Base-by-base conservation (phyloP, 2,329 filamentous ascomycete species). In the Pseudogymnoascus sp. region DNA sequence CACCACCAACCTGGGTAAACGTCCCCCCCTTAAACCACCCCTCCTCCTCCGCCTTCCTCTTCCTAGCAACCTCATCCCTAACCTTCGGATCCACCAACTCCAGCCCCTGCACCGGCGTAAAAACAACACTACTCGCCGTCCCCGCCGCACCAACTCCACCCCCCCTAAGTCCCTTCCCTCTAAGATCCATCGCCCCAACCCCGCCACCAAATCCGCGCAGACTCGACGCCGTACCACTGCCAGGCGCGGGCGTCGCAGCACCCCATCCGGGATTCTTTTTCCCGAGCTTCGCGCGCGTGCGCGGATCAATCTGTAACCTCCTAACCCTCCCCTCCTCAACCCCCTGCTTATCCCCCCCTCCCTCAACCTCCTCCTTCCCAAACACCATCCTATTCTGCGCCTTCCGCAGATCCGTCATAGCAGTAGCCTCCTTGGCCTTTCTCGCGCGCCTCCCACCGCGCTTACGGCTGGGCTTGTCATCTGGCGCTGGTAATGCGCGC, bases 201-300 rank as follows among this genome's bases (percentile, higher is more conserved):
- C 81, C 81, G 68, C 86, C 85, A 16, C 89, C 90, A 67, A 96
- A 91, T 3, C 88, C 87, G 64, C 90, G 86, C 64, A 97, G 83
- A 28, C 91, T 93, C 1, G 92, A 92, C n/a, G 89, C 89, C 3
- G 87, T 83, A 64, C 88, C 87, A 66, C 82, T 80, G 4, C 56
- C 56, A 0, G 56, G 56, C 60, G 85, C 77, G 3, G 84, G 81
- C 37, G 88, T 88, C 5, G 76, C 85, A 50, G 82, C 86, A 63
- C 93, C 93, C 95, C 95, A 99, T 25, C 95, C 95, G 71, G 96
- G 93, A 77, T 93, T 96, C 79, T 96, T 97, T 74, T 93, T 93
- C 72, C 89, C 91, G 46, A 99, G 85, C 75, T 96, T 97, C 50
- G 95, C 95, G 64, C 91, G 86, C 3, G 95, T 99, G 64, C 93